Conservation (phyloP, 2,329 filamentous ascomycete species). For the Hypoxylon sp. region DNA sequence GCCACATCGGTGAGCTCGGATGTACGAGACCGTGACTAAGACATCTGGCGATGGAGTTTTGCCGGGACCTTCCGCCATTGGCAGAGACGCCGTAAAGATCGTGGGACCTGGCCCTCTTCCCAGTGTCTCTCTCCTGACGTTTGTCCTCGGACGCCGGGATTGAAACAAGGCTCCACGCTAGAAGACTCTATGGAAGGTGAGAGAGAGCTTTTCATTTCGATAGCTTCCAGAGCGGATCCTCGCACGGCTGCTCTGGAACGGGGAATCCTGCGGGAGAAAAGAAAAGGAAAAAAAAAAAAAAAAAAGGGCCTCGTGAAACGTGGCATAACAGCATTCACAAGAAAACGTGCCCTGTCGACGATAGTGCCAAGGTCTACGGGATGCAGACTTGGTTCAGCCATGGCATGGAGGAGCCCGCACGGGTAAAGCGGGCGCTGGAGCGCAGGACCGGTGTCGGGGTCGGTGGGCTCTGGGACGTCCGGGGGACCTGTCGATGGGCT, state of each 20-base stretch:
- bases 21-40: conserved; percentile 32
- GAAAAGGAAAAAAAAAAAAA: too few relatives aligned
- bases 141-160: conserved; percentile 22
- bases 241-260: too few relatives aligned
- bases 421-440: neutral
- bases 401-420: conserved; percentile 13
- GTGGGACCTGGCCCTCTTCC: conserved; percentile 8
- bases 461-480: conserved; percentile 30
- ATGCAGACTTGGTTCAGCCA: conserved; percentile 18
- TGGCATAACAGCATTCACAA: conserved; percentile 39
- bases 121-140: conserved; percentile 12
- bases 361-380: conserved; percentile 26
- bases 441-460: conserved; percentile 14
- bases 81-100: conserved; percentile 30
- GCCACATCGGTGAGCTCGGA: conserved; percentile 35
- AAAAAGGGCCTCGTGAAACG: conserved; percentile 38
- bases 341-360: conserved; percentile 36
- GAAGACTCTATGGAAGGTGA: conserved; percentile 28
- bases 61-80: conserved; percentile 43
- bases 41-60: conserved; percentile 28
- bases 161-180: conserved; percentile 33
- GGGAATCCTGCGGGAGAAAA: too few relatives aligned
- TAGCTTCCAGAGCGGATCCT: conserved; percentile 21
- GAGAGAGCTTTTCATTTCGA: conserved; percentile 32
- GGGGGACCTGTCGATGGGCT: conserved; percentile 19